Evolutionary conservation across 306 rosid genomes (phyloP).

Genomic region (Mimosa pudica): DNA sequence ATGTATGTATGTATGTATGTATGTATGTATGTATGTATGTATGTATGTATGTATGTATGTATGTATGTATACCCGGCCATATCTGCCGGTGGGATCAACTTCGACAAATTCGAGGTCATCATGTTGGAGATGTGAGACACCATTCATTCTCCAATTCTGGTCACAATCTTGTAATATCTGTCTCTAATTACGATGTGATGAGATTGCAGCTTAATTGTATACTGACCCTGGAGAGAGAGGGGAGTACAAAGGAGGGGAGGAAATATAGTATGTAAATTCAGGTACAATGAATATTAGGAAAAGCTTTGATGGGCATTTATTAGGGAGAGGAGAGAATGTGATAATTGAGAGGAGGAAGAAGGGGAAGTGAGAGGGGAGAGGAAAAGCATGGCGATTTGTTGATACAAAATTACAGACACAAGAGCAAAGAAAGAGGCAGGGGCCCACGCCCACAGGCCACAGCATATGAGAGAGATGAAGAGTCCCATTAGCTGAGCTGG

Average conservation of each 20-base stretch:
- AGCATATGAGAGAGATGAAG: constrained; percentile 36
- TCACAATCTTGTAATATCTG: not conserved
- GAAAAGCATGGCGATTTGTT: constrained; percentile 1
- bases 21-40: not conserved
- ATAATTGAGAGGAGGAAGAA: not conserved
- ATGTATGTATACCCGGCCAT: constrained; percentile 71
- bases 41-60: too few species aligned
- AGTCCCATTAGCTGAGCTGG: not conserved
- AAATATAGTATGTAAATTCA: not conserved
- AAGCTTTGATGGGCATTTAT: not conserved
- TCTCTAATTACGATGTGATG: constrained; percentile 6
- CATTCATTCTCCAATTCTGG: constrained; percentile 56
- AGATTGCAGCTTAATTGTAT: constrained; percentile 7
- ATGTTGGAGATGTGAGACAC: constrained; percentile 49
- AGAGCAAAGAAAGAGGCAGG: constrained; percentile 15
- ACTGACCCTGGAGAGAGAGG: constrained; percentile 35
- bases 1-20: too few species aligned
- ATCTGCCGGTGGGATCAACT: constrained; percentile 98
- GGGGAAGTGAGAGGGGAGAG: not conserved
- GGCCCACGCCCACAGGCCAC: constrained; percentile 25
- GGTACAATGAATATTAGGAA: not conserved
- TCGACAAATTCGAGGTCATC: constrained; percentile 74
- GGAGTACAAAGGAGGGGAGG: not conserved
- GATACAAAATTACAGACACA: constrained; percentile 27
- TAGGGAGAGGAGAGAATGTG: not conserved